Conservation (phyloP, 73 alveolate species). For the Paramecium octaurelia region DNA sequence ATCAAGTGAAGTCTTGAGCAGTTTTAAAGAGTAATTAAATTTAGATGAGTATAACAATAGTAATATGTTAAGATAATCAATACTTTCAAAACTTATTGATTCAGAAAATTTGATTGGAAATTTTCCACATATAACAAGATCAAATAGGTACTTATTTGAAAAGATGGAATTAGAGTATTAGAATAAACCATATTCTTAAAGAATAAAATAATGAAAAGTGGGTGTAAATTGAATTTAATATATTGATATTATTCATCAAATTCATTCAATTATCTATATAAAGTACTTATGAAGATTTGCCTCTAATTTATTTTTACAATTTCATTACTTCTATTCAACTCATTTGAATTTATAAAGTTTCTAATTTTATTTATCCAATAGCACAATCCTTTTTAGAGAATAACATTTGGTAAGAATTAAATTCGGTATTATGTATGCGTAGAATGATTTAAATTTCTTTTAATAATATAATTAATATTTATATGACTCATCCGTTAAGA, state of each 20-base stretch:
- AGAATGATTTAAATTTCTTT: too few species aligned
- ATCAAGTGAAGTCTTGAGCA: neutral
- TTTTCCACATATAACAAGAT: neutral
- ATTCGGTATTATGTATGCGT: too few species aligned
- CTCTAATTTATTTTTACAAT: too few species aligned
- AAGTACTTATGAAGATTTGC: too few species aligned
- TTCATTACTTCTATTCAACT: too few species aligned
- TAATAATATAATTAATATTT: neutral
- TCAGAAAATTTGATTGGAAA: neutral
- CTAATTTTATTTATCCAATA: too few species aligned
- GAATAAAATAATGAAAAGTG: neutral
- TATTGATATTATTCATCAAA: neutral
- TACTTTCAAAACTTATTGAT: neutral
- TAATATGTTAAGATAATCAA: neutral
- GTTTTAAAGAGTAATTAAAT: neutral
- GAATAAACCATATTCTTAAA: neutral
- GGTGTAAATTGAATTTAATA: neutral
- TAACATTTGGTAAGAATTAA: too few species aligned
- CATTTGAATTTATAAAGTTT: too few species aligned
- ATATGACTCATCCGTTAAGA: conserved; percentile 10
- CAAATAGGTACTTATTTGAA: neutral
- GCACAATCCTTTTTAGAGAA: too few species aligned
- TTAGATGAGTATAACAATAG: neutral
- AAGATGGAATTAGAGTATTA: neutral
- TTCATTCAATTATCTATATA: too few species aligned